Conservation (phyloP, 345 rosid species). For the Eucalyptus virginea region DNA sequence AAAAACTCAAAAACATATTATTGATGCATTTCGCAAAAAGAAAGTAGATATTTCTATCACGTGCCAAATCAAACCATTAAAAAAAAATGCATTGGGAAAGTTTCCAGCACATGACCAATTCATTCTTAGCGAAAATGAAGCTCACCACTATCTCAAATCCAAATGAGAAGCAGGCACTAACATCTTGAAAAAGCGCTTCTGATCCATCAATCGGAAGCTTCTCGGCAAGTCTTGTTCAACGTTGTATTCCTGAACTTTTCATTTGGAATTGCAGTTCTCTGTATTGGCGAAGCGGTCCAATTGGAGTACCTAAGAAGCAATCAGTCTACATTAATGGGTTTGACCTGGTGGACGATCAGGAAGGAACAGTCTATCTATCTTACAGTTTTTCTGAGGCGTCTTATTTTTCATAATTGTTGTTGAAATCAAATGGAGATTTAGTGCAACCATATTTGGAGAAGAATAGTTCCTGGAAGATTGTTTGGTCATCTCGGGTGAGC, state of each 20-base stretch:
- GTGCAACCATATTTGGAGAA: neutral
- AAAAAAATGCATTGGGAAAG: conserved; percentile 33
- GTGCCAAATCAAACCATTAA: no score
- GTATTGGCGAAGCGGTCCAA: conserved; percentile 41
- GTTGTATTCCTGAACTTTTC: conserved; percentile 9
- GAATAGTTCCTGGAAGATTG: neutral
- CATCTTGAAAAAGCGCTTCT: conserved; percentile 12
- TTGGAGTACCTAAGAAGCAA: neutral
- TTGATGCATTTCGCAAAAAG: no score
- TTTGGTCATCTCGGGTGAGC: neutral
- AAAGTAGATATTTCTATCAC: no score
- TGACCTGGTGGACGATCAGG: neutral
- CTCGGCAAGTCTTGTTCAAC: neutral
- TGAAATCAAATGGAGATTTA: neutral
- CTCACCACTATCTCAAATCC: conserved; percentile 2
- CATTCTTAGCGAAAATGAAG: conserved; percentile 20
- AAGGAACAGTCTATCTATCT: conserved; percentile 5
- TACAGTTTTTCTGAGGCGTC: neutral
- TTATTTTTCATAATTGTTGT: neutral
- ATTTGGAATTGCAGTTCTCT: conserved; percentile 27
- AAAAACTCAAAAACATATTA: no score
- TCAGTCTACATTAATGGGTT: conserved; percentile 4
- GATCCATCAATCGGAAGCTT: conserved; percentile 22
- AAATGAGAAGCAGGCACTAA: neutral
- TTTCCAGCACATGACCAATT: conserved; percentile 24